Conservation (phyloP, 768 basidiomycete genomes). For the Boletus barrowsii region DNA sequence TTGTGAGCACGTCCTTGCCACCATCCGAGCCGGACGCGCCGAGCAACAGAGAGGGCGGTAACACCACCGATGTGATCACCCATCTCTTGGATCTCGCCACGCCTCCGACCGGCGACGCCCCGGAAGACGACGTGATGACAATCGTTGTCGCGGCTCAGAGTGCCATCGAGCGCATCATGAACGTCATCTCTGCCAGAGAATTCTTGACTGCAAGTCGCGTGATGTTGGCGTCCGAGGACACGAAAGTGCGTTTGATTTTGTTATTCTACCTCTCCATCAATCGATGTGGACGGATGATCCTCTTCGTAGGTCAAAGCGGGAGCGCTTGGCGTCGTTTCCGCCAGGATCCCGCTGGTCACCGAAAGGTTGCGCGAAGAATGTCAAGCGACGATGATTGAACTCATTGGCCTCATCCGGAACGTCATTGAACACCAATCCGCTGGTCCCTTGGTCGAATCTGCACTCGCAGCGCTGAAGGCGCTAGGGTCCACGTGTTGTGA, state of each 20-base stretch:
- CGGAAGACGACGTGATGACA: conserved; percentile 40
- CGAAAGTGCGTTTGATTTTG: conserved; percentile 40
- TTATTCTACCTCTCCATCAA: neutral
- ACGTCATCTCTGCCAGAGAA: conserved; percentile 63
- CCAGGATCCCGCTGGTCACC: conserved; percentile 61
- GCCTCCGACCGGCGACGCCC: conserved; percentile 26
- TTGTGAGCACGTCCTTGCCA: conserved; percentile 55
- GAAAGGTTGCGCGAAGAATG: conserved; percentile 51
- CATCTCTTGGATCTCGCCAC: conserved; percentile 48
- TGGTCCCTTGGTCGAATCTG: conserved; percentile 39
- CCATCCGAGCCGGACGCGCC: conserved; percentile 19
- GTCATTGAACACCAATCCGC: conserved; percentile 45
- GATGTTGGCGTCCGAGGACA: conserved; percentile 54
- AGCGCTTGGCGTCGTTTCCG: conserved; percentile 66
- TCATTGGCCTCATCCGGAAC: conserved; percentile 48
- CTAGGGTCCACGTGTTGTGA: conserved; percentile 55
- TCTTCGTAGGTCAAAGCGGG: conserved; percentile 54
- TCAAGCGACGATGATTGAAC: conserved; percentile 47
- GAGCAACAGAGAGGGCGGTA: conserved; percentile 15
- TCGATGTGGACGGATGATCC: neutral
- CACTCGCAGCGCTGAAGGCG: conserved; percentile 58
- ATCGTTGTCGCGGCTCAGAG: conserved; percentile 46
- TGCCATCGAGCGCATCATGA: conserved; percentile 53
- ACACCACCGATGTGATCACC: conserved; percentile 44
- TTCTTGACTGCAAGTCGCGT: conserved; percentile 59